Conservation (phyloP, 176 grass and related monocot species). For the Triticum dicoccoides region DNA sequence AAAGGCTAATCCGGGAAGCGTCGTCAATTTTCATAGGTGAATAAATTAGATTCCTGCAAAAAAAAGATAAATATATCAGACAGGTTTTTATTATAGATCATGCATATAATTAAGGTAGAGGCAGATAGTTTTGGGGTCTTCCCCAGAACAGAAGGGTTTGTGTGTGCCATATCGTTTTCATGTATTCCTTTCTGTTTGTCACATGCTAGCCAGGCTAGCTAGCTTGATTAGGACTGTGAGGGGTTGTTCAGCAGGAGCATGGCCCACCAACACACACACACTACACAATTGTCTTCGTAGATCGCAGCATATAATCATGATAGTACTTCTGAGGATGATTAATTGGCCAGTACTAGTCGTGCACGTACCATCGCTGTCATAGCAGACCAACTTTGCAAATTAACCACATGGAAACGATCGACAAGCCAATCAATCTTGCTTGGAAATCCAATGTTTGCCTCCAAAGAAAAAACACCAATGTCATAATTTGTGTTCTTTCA, state of each 20-base stretch:
- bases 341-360: not conserved
- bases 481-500: no score
- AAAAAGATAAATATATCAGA: not conserved
- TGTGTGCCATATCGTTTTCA: not conserved
- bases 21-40: not conserved
- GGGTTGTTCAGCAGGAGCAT: not conserved
- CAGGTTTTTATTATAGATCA: not conserved
- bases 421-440: no score
- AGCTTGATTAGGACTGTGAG: not conserved
- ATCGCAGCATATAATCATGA: not conserved
- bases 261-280: not conserved
- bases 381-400: not conserved
- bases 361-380: not conserved
- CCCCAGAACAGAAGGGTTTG: not conserved
- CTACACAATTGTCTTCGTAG: not conserved
- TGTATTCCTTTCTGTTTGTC: conserved; percentile 12
- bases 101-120: not conserved
- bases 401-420: no score
- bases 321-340: not conserved
- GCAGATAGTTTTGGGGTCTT: not conserved
- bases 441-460: no score
- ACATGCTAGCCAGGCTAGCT: not conserved
- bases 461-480: no score
- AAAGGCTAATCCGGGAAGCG: not conserved
- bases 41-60: not conserved